phyloP scores from a whole-genome alignment of 306 rosid species.

The Senna tora region DNA sequence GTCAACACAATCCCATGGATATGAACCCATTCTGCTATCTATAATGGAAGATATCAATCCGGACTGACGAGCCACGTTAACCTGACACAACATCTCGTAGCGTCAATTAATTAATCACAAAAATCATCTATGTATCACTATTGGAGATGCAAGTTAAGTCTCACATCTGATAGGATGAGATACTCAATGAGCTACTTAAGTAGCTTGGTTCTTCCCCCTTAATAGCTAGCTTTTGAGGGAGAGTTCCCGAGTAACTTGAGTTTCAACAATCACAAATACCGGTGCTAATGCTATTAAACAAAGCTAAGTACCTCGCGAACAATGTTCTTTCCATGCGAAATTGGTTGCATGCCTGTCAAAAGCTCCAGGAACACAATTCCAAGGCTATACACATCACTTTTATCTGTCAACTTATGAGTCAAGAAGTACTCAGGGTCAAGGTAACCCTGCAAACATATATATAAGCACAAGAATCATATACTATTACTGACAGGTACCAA shows the following conservation, averaged over 20 bases:
- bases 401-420: constrained; percentile 77
- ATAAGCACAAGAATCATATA: constrained; percentile 14
- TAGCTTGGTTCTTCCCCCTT: too few species aligned
- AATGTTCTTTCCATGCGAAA: constrained; percentile 77
- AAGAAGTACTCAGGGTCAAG: constrained; percentile 76
- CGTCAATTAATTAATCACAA: not conserved
- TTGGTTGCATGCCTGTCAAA: constrained; percentile 67
- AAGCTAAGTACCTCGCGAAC: constrained; percentile 83
- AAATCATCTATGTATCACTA: too few species aligned
- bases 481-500: not conserved
- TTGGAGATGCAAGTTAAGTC: too few species aligned
- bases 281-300: not conserved
- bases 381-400: constrained; percentile 79
- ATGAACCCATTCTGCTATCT: constrained; percentile 62
- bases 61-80: constrained; percentile 53
- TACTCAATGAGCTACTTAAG: too few species aligned
- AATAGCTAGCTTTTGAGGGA: too few species aligned
- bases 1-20: constrained; percentile 58
- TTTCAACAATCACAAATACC: too few species aligned
- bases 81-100: constrained; percentile 47
- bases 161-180: too few species aligned
- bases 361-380: constrained; percentile 80
- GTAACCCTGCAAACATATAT: constrained; percentile 62
- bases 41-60: constrained; percentile 55
- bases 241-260: too few species aligned